Evolutionary conservation across 1,284 basidiomycete species (phyloP).

Genomic region (Irpex lacteus): DNA sequence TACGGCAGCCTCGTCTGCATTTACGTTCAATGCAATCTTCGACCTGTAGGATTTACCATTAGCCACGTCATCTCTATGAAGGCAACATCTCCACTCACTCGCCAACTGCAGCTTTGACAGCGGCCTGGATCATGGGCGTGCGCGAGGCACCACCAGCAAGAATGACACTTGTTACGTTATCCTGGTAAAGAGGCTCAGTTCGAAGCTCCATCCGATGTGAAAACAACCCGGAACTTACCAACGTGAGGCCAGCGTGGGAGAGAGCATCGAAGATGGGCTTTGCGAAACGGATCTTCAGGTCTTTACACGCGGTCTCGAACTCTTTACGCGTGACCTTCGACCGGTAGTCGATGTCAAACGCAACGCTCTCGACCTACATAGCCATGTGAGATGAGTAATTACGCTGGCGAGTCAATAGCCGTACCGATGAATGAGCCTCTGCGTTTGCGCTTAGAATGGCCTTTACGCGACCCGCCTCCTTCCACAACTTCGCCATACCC

Average conservation of each 20-base stretch:
- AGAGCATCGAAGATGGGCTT: slow-evolving; percentile 82
- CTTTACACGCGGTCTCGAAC: slow-evolving; percentile 73
- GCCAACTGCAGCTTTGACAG: slow-evolving; percentile 75
- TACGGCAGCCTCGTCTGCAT: slow-evolving; percentile 96
- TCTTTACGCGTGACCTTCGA: slow-evolving; percentile 72
- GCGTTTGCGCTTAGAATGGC: slow-evolving; percentile 91
- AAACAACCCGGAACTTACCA: slow-evolving; percentile 39
- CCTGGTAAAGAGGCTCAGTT: slow-evolving; percentile 32
- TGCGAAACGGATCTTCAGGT: slow-evolving; percentile 62
- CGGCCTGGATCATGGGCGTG: slow-evolving; percentile 88
- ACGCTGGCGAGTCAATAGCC: slow-evolving; percentile 11
- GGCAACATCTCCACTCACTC: slow-evolving; percentile 43
- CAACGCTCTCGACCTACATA: slow-evolving; percentile 78
- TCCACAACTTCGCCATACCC: slow-evolving; percentile 91
- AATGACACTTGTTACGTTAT: slow-evolving; percentile 85
- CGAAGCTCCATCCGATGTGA: not conserved
- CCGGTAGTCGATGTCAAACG: slow-evolving; percentile 90
- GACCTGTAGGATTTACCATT: slow-evolving; percentile 38
- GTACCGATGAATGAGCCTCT: slow-evolving; percentile 71
- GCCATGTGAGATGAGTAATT: not conserved
- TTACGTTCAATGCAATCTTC: slow-evolving; percentile 91
- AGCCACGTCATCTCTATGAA: slow-evolving; percentile 5
- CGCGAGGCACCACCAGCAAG: slow-evolving; percentile 88
- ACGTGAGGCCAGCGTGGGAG: slow-evolving; percentile 59
- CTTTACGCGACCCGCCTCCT: slow-evolving; percentile 92